Conservation (phyloP, 192 early-diverging fungal species). For the Gigaspora rosea region DNA sequence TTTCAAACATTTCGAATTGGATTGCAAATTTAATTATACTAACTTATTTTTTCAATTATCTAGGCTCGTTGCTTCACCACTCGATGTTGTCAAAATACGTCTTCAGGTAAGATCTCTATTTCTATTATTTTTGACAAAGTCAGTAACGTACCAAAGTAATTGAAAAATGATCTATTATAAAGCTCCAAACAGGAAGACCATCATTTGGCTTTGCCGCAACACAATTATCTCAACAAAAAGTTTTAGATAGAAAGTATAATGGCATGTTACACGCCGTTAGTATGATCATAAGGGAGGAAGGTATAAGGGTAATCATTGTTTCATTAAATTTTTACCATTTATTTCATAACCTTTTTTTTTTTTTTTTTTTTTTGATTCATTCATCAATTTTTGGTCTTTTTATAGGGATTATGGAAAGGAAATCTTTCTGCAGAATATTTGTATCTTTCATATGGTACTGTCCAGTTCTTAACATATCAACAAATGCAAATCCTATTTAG, state of each 20-base stretch:
- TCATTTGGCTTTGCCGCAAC: not conserved
- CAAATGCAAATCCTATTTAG: conserved; percentile 52
- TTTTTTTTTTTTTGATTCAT: not conserved
- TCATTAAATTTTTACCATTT: not conserved
- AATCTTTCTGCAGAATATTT: conserved; percentile 92
- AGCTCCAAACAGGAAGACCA: conserved; percentile 38
- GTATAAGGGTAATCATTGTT: conserved; percentile 60
- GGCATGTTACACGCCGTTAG: conserved; percentile 66
- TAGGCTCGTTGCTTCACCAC: conserved; percentile 82
- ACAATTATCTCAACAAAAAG: not conserved
- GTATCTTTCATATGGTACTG: conserved; percentile 86
- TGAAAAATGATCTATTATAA: not conserved
- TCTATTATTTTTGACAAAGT: not conserved
- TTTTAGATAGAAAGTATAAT: conserved; percentile 53
- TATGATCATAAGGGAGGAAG: conserved; percentile 79
- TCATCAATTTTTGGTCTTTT: not conserved
- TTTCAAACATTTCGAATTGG: not conserved
- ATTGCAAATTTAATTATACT: too few species aligned
- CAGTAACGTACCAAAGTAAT: not conserved
- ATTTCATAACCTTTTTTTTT: not conserved
- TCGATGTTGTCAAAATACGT: conserved; percentile 94
- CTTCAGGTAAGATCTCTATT: conserved; percentile 52
- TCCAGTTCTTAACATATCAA: conserved; percentile 82
- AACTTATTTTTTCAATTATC: not conserved
- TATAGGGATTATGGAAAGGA: conserved; percentile 88